Percentiles rank a stretch among this genome's conserved stretches.
Conservation (phyloP, 495 filamentous ascomycete species). For the Penicillium salamii region DNA sequence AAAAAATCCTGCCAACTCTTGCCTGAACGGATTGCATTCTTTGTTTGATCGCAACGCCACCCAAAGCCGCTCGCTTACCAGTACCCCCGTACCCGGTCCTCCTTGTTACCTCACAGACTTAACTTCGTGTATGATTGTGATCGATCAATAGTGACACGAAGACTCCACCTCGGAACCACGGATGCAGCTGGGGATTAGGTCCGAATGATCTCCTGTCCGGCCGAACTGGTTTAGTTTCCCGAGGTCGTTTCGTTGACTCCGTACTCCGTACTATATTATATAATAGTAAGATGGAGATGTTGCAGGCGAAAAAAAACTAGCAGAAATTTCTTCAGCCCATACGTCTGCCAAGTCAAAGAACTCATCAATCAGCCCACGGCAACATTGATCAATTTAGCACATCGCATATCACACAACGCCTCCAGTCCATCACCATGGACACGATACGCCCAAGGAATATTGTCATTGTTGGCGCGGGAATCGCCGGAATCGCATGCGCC, state of each 20-base stretch:
- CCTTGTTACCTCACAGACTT: background rate
- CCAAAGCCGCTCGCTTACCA: no score
- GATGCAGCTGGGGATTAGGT: background rate
- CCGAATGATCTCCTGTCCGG: background rate
- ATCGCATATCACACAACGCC: no score
- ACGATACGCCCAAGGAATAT: conserved; percentile 27
- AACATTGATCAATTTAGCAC: no score
- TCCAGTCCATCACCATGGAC: conserved; percentile 6
- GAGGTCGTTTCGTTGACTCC: background rate
- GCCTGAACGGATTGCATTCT: background rate
- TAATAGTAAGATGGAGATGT: background rate
- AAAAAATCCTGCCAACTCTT: background rate
- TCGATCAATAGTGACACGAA: background rate
- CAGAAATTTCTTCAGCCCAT: background rate
- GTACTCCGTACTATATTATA: background rate
- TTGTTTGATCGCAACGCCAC: no score
- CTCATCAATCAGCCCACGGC: no score
- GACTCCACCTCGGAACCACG: background rate
- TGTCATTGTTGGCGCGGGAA: conserved; percentile 55
- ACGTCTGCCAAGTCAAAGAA: background rate
- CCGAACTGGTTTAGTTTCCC: background rate
- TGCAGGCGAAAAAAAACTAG: background rate
- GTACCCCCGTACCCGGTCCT: no score
- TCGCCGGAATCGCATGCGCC: conserved; percentile 54
- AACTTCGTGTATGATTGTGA: background rate